Base-by-base conservation (phyloP, 2,329 filamentous ascomycete genomes). In the Pyrenochaeta sp. region DNA sequence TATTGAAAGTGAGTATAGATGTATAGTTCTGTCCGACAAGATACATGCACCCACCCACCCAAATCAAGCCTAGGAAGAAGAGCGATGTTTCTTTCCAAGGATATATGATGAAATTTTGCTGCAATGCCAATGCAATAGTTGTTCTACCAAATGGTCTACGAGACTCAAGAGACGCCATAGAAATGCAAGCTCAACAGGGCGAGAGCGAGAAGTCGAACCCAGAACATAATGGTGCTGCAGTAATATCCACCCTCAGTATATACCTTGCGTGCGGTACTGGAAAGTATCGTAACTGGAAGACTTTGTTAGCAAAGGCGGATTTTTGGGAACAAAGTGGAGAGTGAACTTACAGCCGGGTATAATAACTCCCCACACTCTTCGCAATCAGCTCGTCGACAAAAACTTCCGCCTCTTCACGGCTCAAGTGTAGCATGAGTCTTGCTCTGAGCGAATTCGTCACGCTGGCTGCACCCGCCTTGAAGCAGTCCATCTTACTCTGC, bases 211-310 rank as follows among this genome's bases (percentile, higher is more conserved):
- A 32, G 5, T 6, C 34, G 34, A 12, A 13, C 13, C 13, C 34
- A 36, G 7, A 9, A 36, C 22, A 12, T 15, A 10, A 1, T 25
- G 7, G n/a, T 42, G 22, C 40, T 12, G 22, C 22, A 10, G 19
- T 7, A 12, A 24, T 3, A 43, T 7, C 28, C 10, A 28, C 40
- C 22, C 19, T 79, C 85, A 94, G 78, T 94, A 94, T 78, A 94
- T 94, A 67, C 91, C 91, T 79, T 94, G 91, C 36, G 91, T 93
- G 72, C 91, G 87, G 80, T 94, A 94, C 81, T 94, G 91, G 81
- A 93, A 94, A 61, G 90, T 92, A 78, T 93, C 90, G 72, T 93
- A 92, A 78, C 90, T 92, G 61, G 9, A 30, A n/a, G 32, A 3
- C 19, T 30, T 39, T 30, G 54, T 72, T 50, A 76, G n/a, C 46